Conservation (phyloP, 345 rosid species). For the Microthlaspi erraticum region DNA sequence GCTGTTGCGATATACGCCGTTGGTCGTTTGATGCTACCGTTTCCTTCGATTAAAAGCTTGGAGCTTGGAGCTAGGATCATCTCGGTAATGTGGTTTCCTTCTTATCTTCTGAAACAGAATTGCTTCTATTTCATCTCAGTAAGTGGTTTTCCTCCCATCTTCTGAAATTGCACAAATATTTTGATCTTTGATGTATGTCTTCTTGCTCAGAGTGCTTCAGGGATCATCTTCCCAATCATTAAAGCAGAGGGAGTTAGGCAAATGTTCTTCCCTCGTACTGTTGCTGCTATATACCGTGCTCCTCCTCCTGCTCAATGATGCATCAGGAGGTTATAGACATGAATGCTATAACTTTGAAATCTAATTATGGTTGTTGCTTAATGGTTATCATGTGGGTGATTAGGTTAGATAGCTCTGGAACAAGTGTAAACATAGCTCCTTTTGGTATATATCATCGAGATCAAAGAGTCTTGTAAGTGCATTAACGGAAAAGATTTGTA, state of each 20-base stretch:
- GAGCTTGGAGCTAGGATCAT: slow-evolving; percentile 45
- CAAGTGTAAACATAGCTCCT: neutral
- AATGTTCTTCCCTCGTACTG: slow-evolving; percentile 53
- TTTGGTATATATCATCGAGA: neutral
- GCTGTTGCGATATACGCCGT: slow-evolving; percentile 45
- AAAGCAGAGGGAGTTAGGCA: slow-evolving; percentile 58
- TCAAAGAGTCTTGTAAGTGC: slow-evolving; percentile 15
- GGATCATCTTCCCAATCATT: slow-evolving; percentile 55
- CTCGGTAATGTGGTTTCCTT: slow-evolving; percentile 30
- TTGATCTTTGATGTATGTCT: neutral
- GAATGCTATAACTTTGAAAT: neutral
- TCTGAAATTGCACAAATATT: no score
- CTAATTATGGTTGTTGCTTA: no score
- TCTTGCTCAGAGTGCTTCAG: slow-evolving; percentile 50
- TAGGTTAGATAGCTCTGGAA: slow-evolving; percentile 2
- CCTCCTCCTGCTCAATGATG: slow-evolving; percentile 35
- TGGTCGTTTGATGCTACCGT: slow-evolving; percentile 44
- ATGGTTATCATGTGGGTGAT: neutral
- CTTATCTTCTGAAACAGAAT: neutral
- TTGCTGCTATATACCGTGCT: slow-evolving; percentile 30
- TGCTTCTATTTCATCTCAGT: neutral
- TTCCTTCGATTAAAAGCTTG: slow-evolving; percentile 46
- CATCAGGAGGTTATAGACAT: slow-evolving; percentile 3
- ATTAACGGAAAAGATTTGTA: neutral
- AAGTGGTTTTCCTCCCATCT: no score